Evolutionary conservation across 2,329 filamentous ascomycete species (phyloP), one percentile per base, ranked within the genome.

Genomic region (Pseudocercospora eumusae): DNA sequence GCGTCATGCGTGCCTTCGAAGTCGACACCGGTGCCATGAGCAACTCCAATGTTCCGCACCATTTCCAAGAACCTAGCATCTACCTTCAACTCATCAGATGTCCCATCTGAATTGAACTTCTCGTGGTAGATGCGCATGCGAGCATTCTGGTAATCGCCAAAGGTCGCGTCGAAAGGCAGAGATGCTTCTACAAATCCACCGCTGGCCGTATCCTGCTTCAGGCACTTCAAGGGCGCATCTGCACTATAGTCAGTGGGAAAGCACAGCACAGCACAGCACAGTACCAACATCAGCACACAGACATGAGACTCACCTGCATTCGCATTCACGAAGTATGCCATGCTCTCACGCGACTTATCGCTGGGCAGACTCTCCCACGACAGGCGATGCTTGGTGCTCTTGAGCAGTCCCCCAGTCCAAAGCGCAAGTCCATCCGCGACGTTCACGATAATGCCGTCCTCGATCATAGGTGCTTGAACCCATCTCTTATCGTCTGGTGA

Each of bases 371-470:
- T 56, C 2, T 56, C 53, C 53, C 53, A 56, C 8, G 53, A 56
- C n/a, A 56, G 18, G n/a, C 53, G 53, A 15, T 56, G 53, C 53
- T 56, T 56, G 4, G 53, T 56, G 53, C 53, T 56, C 8, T 56
- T 56, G 27, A 56, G 25, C 36, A 23, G 4, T 11, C 36, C 36
- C 15, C 31, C 53, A 20, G 31, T 42, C 31, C 53, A 42, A 28
- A 56, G 18, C 11, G 53, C 53, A 13, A 56, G 36, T 2, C 53
- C 53, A 56, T 56, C 53, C n/a, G 18, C 53, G 2, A 56, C 31
- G 25, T 56, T 56, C 13, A 56, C 53, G 11, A 56, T 56, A 23
- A 56, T 56, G 18, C 53, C 53, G 6, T 56, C 53, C 11, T 56
- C 53, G 8, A 56, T n/a, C 13, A 56, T 15, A 4, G 53, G 53